phyloP scores from a whole-genome alignment of 768 basidiomycete species.

The Tricholoma matsutake region DNA sequence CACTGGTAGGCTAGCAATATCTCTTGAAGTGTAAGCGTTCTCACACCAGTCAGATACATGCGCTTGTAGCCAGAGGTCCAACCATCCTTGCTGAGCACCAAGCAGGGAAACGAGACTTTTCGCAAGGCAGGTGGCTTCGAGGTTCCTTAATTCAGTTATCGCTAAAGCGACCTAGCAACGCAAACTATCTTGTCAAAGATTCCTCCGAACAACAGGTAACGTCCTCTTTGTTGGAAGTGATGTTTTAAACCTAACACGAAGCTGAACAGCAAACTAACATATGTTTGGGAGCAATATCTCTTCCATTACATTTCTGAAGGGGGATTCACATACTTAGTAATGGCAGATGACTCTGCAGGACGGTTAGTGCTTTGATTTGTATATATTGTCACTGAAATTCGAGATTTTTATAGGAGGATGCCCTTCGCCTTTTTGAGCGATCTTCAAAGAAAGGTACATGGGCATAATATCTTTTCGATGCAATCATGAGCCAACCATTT shows the following conservation, averaged over 20 bases:
- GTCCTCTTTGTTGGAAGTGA: conserved; percentile 4
- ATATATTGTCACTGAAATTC: conserved; percentile 1
- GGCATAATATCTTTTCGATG: conserved; percentile 4
- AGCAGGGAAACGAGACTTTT: conserved; percentile 80
- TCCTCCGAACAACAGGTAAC: conserved; percentile 78
- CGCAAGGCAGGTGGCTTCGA: conserved; percentile 60
- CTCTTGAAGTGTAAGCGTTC: neutral
- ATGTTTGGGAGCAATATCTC: conserved; percentile 90
- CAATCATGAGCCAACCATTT: conserved; percentile 4
- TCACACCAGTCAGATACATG: conserved; percentile 58
- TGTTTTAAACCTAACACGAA: conserved; percentile 1
- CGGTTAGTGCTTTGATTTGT: conserved; percentile 46
- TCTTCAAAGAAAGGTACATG: conserved; percentile 69
- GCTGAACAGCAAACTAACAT: conserved; percentile 64
- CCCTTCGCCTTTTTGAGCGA: conserved; percentile 93
- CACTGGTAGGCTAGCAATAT: conserved; percentile 20
- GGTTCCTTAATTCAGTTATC: neutral
- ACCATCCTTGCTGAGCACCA: conserved; percentile 88
- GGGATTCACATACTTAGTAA: conserved; percentile 85
- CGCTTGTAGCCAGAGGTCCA: conserved; percentile 74
- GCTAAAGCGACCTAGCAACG: conserved; percentile 47
- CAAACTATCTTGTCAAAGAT: conserved; percentile 93
- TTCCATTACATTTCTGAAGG: conserved; percentile 93
- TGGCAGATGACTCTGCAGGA: conserved; percentile 92
- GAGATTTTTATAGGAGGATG: conserved; percentile 56